Conservation (phyloP, 1,139 yeast genomes). For the Kurtzmaniella quercitrusa region DNA sequence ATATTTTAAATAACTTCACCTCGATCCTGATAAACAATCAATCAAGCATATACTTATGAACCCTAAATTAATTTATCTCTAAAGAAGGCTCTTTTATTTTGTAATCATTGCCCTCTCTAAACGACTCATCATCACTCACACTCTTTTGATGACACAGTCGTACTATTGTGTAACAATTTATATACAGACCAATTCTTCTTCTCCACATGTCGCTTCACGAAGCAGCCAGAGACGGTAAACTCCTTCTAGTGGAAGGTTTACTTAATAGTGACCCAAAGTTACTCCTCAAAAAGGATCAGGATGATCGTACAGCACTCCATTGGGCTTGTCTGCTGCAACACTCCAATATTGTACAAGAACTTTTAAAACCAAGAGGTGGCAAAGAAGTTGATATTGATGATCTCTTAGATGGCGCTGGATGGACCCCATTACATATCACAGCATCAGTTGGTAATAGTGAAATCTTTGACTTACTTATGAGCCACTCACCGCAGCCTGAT, state of each 20-base stretch:
- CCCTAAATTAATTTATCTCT: too few relatives aligned
- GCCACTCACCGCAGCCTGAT: slow-evolving; percentile 27
- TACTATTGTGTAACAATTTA: neutral
- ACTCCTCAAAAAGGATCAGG: slow-evolving; percentile 53
- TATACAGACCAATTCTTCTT: neutral
- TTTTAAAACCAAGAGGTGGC: slow-evolving; percentile 35
- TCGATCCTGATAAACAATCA: too few relatives aligned
- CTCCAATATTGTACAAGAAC: slow-evolving; percentile 45
- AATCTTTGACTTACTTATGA: slow-evolving; percentile 40
- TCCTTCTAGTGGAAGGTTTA: slow-evolving; percentile 43
- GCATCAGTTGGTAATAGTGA: slow-evolving; percentile 65
- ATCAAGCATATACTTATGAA: too few relatives aligned
- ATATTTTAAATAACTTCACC: too few relatives aligned
- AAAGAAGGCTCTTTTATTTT: too few relatives aligned
- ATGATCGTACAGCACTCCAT: slow-evolving; percentile 77
- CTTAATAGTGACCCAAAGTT: slow-evolving; percentile 45
- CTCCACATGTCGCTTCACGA: slow-evolving; percentile 40
- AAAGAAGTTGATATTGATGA: slow-evolving; percentile 61
- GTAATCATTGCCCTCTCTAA: too few relatives aligned
- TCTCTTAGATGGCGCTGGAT: slow-evolving; percentile 66
- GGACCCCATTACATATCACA: slow-evolving; percentile 87
- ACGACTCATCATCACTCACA: too few relatives aligned
- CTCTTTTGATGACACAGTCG: too few relatives aligned
- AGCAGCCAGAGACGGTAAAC: slow-evolving; percentile 56
- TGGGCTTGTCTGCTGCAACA: slow-evolving; percentile 82